These are phyloP conservation scores for Porpolomopsis calyptriformis DNA, from an alignment of 768 basidiomycete genomes.

Conservation along the genomic window DNA sequence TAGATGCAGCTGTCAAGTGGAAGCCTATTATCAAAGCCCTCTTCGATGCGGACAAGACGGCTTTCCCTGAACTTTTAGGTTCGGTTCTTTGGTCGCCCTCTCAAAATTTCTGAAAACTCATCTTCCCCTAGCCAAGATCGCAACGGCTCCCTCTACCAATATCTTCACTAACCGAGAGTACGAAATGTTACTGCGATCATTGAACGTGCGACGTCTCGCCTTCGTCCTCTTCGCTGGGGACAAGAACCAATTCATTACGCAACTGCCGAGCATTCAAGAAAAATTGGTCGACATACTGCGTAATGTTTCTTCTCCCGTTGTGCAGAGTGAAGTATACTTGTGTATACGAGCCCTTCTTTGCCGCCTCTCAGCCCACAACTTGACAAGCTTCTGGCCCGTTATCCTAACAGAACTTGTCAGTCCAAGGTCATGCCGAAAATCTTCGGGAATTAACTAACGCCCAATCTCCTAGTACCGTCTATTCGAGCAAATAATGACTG, in stretches of 20 bases:
- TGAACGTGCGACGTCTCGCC: slow-evolving; percentile 80
- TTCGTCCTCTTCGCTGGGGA: slow-evolving; percentile 81
- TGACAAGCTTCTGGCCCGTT: slow-evolving; percentile 96
- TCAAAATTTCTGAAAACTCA: slow-evolving; percentile 20
- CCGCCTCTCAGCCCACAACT: slow-evolving; percentile 79
- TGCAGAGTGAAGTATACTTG: slow-evolving; percentile 90
- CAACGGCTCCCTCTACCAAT: slow-evolving; percentile 81
- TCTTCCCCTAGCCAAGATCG: slow-evolving; percentile 49
- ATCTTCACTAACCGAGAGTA: slow-evolving; percentile 95
- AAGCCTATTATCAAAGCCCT: slow-evolving; percentile 65
- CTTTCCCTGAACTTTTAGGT: slow-evolving; percentile 79
- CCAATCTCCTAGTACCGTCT: slow-evolving; percentile 58
- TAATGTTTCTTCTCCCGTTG: slow-evolving; percentile 66
- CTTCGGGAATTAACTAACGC: not conserved
- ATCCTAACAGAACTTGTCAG: slow-evolving; percentile 83
- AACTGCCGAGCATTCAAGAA: slow-evolving; percentile 92
- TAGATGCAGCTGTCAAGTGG: slow-evolving; percentile 55
- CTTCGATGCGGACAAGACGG: slow-evolving; percentile 79
- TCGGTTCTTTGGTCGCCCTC: slow-evolving; percentile 17
- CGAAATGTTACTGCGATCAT: slow-evolving; percentile 78
- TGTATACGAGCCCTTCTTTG: slow-evolving; percentile 88
- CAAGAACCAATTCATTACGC: slow-evolving; percentile 82
- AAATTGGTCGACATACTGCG: slow-evolving; percentile 89
- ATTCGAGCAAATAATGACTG: slow-evolving; percentile 69
- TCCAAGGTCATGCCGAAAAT: not conserved